A percentile compares a stretch with the other conserved stretches of the same genome.
Evolutionary conservation across 257 asterid species (phyloP).

Genomic region (Prunella vulgaris): DNA sequence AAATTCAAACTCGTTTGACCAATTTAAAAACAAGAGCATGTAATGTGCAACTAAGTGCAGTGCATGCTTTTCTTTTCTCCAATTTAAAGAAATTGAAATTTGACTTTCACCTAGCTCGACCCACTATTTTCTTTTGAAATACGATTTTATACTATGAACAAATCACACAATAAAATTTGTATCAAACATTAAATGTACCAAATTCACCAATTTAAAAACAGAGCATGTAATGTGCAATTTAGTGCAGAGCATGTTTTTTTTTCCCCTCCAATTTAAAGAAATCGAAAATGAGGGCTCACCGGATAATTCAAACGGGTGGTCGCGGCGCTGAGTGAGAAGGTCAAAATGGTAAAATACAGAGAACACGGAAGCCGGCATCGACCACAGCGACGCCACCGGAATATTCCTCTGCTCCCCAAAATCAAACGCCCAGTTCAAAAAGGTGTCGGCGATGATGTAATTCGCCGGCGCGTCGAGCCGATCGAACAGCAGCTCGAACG

Average conservation of each 20-base stretch:
- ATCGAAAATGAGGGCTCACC: slow-evolving; percentile 32
- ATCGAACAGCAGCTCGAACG: slow-evolving; percentile 48
- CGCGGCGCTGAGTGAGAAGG: slow-evolving; percentile 36
- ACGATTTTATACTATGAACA: no score
- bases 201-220: not conserved
- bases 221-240: not conserved
- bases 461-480: slow-evolving; percentile 28
- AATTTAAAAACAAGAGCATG: no score
- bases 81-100: no score
- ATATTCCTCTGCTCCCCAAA: slow-evolving; percentile 52
- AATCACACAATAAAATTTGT: no score
- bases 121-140: no score
- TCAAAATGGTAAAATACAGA: slow-evolving; percentile 46
- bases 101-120: no score
- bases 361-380: slow-evolving; percentile 61
- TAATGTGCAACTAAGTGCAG: no score
- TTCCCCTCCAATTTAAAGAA: no score
- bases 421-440: slow-evolving; percentile 50
- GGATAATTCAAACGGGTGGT: slow-evolving; percentile 34
- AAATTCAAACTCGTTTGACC: no score
- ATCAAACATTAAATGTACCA: no score
- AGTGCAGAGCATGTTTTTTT: no score
- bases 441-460: slow-evolving; percentile 43
- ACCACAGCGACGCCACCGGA: slow-evolving; percentile 80
- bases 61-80: no score